phyloP scores from a whole-genome alignment of 257 asterid genomes.

The Penstemon newberryi region DNA sequence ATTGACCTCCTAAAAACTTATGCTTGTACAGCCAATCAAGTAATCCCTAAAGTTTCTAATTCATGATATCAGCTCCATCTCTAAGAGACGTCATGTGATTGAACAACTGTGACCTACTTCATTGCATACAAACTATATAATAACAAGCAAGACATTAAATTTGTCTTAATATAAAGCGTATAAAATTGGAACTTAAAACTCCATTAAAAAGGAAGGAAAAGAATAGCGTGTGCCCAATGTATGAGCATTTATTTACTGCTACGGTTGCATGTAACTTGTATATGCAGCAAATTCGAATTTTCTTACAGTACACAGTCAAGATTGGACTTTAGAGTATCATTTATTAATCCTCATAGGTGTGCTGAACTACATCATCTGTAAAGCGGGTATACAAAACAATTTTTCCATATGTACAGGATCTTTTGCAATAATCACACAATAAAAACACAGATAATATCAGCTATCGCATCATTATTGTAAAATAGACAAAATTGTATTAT shows the following conservation, averaged over 20 bases:
- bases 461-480: conserved; percentile 9
- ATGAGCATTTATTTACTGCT: too few species aligned
- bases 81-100: background rate
- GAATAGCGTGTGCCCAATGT: too few species aligned
- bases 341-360: too few species aligned
- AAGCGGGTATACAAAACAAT: background rate
- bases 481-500: background rate
- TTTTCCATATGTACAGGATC: background rate
- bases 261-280: too few species aligned
- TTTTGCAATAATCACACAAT: background rate
- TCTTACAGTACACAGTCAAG: too few species aligned
- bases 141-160: conserved; percentile 1
- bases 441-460: conserved; percentile 10
- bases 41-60: conserved; percentile 3
- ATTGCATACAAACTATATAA: background rate
- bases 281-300: too few species aligned
- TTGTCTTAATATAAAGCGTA: background rate
- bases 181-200: background rate
- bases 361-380: too few species aligned
- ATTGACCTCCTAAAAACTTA: background rate
- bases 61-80: background rate
- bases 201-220: background rate
- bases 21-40: background rate
- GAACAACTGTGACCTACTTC: conserved; percentile 4
- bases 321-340: too few species aligned